phyloP scores from a whole-genome alignment of 208 protist species.

The Sergeia podlipaevii region DNA sequence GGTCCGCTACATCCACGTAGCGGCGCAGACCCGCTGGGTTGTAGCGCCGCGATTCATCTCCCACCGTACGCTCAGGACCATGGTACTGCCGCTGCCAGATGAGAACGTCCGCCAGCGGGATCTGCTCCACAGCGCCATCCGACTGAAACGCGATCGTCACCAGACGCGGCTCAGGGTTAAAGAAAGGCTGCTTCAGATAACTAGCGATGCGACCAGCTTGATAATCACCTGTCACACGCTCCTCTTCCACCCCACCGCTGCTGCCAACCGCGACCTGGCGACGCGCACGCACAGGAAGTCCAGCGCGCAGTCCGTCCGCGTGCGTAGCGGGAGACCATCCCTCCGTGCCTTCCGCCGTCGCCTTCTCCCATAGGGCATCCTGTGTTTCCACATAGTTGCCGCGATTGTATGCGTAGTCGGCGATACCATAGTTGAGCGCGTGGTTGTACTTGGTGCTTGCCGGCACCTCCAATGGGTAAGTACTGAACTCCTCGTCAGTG shows the following conservation, averaged over 20 bases:
- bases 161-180: slow-evolving; percentile 80
- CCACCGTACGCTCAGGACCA: slow-evolving; percentile 80
- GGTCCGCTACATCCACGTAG: slow-evolving; percentile 85
- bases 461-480: slow-evolving; percentile 56
- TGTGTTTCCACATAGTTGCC: slow-evolving; percentile 90
- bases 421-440: slow-evolving; percentile 78
- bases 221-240: slow-evolving; percentile 37
- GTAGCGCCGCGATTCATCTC: slow-evolving; percentile 72
- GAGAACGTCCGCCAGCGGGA: slow-evolving; percentile 67
- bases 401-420: slow-evolving; percentile 80
- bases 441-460: slow-evolving; percentile 55
- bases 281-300: slow-evolving; percentile 68
- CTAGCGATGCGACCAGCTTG: slow-evolving; percentile 66
- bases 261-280: slow-evolving; percentile 13
- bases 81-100: slow-evolving; percentile 86
- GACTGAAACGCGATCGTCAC: slow-evolving; percentile 67
- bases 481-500: slow-evolving; percentile 61
- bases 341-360: slow-evolving; percentile 57
- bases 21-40: slow-evolving; percentile 49
- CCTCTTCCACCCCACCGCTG: not conserved
- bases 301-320: slow-evolving; percentile 66
- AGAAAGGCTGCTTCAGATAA: slow-evolving; percentile 77
- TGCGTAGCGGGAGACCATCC: slow-evolving; percentile 88
- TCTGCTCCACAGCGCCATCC: slow-evolving; percentile 49
- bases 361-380: slow-evolving; percentile 80